phyloP scores from a whole-genome alignment of 805 yeast species.

The Wickerhamiella siamensis region DNA sequence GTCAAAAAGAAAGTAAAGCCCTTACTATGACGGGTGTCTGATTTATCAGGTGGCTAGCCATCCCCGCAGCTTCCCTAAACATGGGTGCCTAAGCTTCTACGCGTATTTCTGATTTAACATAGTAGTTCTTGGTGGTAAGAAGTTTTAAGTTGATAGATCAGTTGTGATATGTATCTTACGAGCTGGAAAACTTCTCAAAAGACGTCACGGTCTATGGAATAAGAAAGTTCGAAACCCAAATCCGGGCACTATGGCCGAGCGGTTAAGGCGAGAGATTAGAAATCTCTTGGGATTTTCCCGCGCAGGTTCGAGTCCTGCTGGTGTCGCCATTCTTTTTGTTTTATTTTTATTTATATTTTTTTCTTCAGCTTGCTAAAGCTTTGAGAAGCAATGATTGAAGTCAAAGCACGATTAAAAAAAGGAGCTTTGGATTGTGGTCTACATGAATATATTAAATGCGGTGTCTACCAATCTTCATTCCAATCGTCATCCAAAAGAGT shows the following conservation, averaged over 20 bases:
- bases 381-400: background rate
- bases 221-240: no score
- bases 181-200: no score
- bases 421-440: background rate
- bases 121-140: no score
- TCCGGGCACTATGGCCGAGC: slow-evolving; percentile 15
- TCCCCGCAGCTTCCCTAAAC: no score
- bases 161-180: no score
- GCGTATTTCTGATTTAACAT: no score
- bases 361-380: background rate
- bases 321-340: slow-evolving; percentile 9
- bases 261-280: slow-evolving; percentile 16
- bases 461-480: background rate
- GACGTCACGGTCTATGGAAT: no score
- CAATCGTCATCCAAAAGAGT: background rate
- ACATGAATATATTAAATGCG: background rate
- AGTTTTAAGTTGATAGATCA: no score
- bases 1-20: no score
- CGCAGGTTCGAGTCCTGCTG: slow-evolving; percentile 17
- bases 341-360: background rate
- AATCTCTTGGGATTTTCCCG: slow-evolving; percentile 15
- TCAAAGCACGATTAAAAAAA: background rate
- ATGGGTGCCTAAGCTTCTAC: no score
- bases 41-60: no score
- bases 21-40: no score